Percentiles rank a stretch among this genome's conserved stretches.
These are phyloP conservation scores for Metschnikowia lochheadii DNA, from an alignment of 805 yeast species.

Conservation along the genomic window DNA sequence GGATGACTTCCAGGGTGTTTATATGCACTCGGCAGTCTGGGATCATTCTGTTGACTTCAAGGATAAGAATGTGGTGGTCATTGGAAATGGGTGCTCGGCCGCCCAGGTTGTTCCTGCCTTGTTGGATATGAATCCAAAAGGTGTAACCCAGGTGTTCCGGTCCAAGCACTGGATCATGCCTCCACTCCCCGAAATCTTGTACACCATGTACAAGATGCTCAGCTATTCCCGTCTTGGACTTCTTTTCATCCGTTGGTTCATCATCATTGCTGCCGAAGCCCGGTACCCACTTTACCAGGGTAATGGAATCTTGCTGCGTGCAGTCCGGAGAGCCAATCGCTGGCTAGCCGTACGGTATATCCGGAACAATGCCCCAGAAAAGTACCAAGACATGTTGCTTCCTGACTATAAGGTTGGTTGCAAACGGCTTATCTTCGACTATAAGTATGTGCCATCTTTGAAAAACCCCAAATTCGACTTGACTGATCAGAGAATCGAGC, in stretches of 20 bases:
- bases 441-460: slow-evolving; percentile 32
- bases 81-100: slow-evolving; percentile 44
- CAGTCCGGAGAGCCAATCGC: slow-evolving; percentile 25
- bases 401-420: slow-evolving; percentile 42
- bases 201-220: slow-evolving; percentile 20
- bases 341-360: slow-evolving; percentile 23
- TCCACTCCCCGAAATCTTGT: slow-evolving; percentile 27
- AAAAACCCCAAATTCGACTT: slow-evolving; percentile 29
- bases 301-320: slow-evolving; percentile 22
- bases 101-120: slow-evolving; percentile 38
- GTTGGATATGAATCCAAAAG: slow-evolving; percentile 23
- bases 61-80: slow-evolving; percentile 33
- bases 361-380: slow-evolving; percentile 26
- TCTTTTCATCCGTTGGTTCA: slow-evolving; percentile 25
- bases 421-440: slow-evolving; percentile 38
- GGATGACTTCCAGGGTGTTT: slow-evolving; percentile 32
- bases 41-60: slow-evolving; percentile 31
- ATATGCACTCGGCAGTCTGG: slow-evolving; percentile 41
- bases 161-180: slow-evolving; percentile 39
- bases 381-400: slow-evolving; percentile 29
- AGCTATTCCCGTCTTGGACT: slow-evolving; percentile 28
- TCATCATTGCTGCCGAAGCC: slow-evolving; percentile 28
- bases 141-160: slow-evolving; percentile 31
- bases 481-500: slow-evolving; percentile 20
- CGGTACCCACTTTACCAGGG: slow-evolving; percentile 37